phyloP scores from a whole-genome alignment of 2,329 filamentous ascomycete genomes.

The Fusarium tricinctum region DNA sequence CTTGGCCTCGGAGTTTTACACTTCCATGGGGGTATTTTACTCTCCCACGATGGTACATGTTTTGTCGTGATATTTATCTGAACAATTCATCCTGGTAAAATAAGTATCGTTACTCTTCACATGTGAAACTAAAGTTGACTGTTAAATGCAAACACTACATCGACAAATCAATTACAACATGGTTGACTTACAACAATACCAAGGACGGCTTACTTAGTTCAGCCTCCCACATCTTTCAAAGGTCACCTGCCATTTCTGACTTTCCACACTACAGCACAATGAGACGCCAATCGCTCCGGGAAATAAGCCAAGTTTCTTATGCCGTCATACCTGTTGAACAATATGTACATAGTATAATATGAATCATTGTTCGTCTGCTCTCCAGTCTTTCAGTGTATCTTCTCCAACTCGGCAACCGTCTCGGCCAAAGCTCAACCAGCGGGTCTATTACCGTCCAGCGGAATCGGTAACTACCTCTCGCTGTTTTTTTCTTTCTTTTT shows the following conservation, averaged over 20 bases:
- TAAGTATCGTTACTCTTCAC: neutral
- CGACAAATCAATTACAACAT: constrained; percentile 4
- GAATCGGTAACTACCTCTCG: constrained; percentile 16
- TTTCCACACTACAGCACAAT: constrained; percentile 28
- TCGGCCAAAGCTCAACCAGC: constrained; percentile 15
- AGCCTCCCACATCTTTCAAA: constrained; percentile 25
- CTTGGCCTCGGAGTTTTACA: constrained; percentile 3
- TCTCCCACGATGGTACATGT: neutral
- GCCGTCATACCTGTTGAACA: constrained; percentile 7
- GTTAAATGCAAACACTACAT: constrained; percentile 15
- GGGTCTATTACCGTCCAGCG: constrained; percentile 28
- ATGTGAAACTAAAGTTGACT: neutral
- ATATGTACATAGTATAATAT: constrained; percentile 4
- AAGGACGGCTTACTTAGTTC: constrained; percentile 19
- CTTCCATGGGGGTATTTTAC: neutral
- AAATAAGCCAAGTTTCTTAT: constrained; percentile 4
- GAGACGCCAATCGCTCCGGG: constrained; percentile 22
- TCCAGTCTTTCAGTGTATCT: neutral
- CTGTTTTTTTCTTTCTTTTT: neutral
- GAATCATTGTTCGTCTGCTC: constrained; percentile 8
- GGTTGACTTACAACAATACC: constrained; percentile 23
- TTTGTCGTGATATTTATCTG: neutral
- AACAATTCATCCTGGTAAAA: neutral
- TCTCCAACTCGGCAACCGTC: constrained; percentile 4
- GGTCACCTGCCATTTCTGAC: constrained; percentile 44